Evolutionary conservation across 2,329 filamentous ascomycete species (phyloP).

Genomic region (Fusarium sp.): DNA sequence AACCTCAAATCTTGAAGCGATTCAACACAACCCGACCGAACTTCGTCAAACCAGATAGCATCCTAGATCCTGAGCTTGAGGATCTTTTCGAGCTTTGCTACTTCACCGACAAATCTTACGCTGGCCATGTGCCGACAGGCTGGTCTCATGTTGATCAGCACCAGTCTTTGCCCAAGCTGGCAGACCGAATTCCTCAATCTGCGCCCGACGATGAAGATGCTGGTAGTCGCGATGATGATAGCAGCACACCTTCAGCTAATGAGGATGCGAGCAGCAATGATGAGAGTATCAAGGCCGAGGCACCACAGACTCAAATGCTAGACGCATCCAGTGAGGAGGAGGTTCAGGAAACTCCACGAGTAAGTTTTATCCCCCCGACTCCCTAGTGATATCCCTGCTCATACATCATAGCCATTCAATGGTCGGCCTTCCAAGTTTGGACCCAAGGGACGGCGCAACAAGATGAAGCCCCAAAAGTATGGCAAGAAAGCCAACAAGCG

Average conservation of each 20-base stretch:
- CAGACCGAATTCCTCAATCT: slow-evolving; percentile 59
- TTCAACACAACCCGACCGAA: slow-evolving; percentile 64
- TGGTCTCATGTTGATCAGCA: slow-evolving; percentile 73
- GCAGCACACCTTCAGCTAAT: slow-evolving; percentile 61
- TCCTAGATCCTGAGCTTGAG: slow-evolving; percentile 72
- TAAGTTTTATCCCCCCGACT: slow-evolving; percentile 31
- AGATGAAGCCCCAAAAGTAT: slow-evolving; percentile 60
- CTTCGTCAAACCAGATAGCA: slow-evolving; percentile 65
- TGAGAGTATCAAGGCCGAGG: slow-evolving; percentile 53
- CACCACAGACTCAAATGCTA: slow-evolving; percentile 64
- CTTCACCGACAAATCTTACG: slow-evolving; percentile 61
- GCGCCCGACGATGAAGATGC: slow-evolving; percentile 60
- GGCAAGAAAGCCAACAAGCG: slow-evolving; percentile 63
- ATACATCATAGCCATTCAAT: slow-evolving; percentile 28
- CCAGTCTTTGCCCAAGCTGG: slow-evolving; percentile 66
- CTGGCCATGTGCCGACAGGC: slow-evolving; percentile 74
- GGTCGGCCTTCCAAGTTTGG: slow-evolving; percentile 45
- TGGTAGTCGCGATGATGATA: slow-evolving; percentile 61
- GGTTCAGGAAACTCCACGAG: slow-evolving; percentile 42
- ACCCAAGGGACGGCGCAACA: slow-evolving; percentile 61
- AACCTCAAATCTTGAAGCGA: slow-evolving; percentile 53
- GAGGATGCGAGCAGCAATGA: slow-evolving; percentile 67
- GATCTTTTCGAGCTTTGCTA: slow-evolving; percentile 83
- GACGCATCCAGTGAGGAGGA: slow-evolving; percentile 71
- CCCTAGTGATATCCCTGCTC: not conserved